Evolutionary conservation across 1,284 basidiomycete genomes (phyloP).

Genomic region (Heterobasidion parviporum): DNA sequence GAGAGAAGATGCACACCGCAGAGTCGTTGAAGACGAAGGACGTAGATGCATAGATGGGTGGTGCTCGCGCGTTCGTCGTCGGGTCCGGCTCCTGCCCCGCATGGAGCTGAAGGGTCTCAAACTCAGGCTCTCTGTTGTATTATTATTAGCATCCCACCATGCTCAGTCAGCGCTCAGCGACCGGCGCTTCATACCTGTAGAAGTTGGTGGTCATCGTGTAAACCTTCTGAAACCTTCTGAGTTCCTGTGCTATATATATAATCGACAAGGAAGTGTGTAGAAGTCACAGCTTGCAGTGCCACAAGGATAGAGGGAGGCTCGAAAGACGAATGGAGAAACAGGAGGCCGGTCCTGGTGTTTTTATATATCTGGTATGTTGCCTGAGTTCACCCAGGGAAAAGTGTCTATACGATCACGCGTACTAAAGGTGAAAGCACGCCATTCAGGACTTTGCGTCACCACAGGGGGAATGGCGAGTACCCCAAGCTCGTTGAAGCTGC

Average conservation of each 20-base stretch:
- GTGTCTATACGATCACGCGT: no score
- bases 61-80: constrained; percentile 71
- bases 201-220: neutral
- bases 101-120: constrained; percentile 80
- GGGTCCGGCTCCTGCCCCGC: constrained; percentile 72
- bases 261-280: neutral
- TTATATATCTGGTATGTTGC: no score
- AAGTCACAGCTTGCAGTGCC: neutral
- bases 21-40: constrained; percentile 79
- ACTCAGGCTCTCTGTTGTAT: constrained; percentile 54
- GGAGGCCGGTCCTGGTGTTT: no score
- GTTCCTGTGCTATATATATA: neutral
- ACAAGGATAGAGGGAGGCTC: neutral
- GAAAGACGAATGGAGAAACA: no score
- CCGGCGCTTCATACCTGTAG: neutral
- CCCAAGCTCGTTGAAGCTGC: no score
- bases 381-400: no score
- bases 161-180: neutral
- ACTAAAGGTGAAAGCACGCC: no score
- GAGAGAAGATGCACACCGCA: constrained; percentile 29
- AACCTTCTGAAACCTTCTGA: neutral
- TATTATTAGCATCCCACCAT: neutral
- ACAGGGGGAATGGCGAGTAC: no score
- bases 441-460: no score
- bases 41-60: constrained; percentile 75